Evolutionary conservation across 1,284 basidiomycete genomes (phyloP).

Genomic region (Fomitopsis betulina): DNA sequence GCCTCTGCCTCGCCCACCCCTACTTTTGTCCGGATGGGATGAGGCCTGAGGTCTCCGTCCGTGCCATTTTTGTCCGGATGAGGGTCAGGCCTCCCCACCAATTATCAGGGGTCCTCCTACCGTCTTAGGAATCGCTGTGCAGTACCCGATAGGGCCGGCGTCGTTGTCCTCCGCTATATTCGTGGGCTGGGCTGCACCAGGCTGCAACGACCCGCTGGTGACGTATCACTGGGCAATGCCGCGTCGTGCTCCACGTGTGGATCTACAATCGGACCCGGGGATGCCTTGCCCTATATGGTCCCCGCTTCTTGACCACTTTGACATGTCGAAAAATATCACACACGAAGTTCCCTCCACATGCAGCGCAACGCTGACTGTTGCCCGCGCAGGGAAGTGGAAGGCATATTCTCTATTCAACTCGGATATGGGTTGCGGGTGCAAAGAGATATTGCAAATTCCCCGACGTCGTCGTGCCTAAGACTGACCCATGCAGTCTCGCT

Average conservation of each 20-base stretch:
- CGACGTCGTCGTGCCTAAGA: neutral
- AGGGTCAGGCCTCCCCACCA: no score
- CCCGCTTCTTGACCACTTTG: neutral
- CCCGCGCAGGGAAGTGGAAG: neutral
- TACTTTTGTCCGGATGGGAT: no score
- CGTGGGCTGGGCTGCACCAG: neutral
- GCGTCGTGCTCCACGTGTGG: neutral
- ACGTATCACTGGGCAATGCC: neutral
- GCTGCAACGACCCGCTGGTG: neutral
- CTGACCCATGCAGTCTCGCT: neutral
- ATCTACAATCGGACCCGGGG: neutral
- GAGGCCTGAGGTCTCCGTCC: no score
- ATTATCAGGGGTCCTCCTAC: no score
- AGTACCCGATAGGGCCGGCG: neutral
- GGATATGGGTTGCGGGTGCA: neutral
- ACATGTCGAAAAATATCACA: neutral
- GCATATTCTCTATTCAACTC: neutral
- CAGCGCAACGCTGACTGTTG: neutral
- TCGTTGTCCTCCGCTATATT: neutral
- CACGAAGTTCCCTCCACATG: neutral
- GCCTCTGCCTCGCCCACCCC: no score
- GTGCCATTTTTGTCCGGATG: no score
- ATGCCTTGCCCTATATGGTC: neutral
- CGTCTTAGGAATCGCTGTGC: neutral
- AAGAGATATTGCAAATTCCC: neutral